Evolutionary conservation across 768 basidiomycete genomes (phyloP), one percentile per base, ranked within the genome.

Genomic region (Boletus bicolor): DNA sequence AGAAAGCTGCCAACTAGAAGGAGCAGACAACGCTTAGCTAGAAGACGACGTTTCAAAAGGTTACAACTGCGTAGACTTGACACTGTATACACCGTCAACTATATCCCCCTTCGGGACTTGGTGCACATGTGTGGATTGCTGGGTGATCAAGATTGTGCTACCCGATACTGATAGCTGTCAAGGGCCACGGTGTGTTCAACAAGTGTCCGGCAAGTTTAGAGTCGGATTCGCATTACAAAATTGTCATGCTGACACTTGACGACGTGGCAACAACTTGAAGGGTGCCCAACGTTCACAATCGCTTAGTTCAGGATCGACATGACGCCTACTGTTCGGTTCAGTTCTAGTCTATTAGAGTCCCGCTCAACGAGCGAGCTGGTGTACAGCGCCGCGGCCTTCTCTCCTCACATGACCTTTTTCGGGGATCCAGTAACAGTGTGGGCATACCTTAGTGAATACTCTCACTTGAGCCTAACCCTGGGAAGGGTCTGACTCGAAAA

Each of bases 381-480:
- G 49, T n/a, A 15, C 30, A n/a, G 6, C 26, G 12, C 38, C 36
- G 24, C 28, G 32, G 45, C n/a, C 28, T n/a, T n/a, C 19, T 32
- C 28, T 41, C 39, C 24, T 37, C 32, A 41, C 36, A 24, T 36
- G 30, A 7, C 42, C 59, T 21, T 57, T 50, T 59, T 50, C 11
- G 43, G 59, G 32, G 5, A 21, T 17, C 11, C 4, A 28, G 21
- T 24, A 24, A 24, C 21, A 24, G 28, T 32, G 43, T 56, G 52
- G 28, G 47, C 21, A 30, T 39, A n/a, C 9, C 1, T 41, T 46
- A 14, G 24, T 21, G 12, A 19, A 28, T 15, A 21, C 15, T 44
- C 45, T 26, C 35, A 49, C 38, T 55, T 8, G 35, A 34, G 28
- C 21, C 42, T 44, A 9, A 45, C 60, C 59, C 54, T 56, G 59